Base-by-base conservation (phyloP, 2,329 filamentous ascomycete species). In the Rutstroemia sp. region DNA sequence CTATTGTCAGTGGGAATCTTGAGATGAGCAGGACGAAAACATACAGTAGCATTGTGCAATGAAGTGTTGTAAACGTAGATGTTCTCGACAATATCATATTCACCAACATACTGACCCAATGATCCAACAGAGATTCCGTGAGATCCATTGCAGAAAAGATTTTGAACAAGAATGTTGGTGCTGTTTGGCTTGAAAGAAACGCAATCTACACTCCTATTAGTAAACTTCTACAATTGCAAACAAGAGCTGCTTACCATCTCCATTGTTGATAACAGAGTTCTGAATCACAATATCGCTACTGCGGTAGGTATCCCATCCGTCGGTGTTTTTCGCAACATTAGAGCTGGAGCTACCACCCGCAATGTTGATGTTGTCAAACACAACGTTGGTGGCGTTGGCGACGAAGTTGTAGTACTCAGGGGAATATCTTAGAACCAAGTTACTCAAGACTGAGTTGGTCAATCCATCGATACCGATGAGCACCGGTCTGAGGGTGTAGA, bases 101-200 rank as follows among this genome's bases (percentile, higher is more conserved):
- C 59, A 17, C 64, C 65, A 17, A 59, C 63, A 65, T 89, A 88
- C 69, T 89, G 85, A 21, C 86, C 86, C 0, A 89, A 73, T 0
- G 82, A 87, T 7, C 86, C 86, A n/a, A 88, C 83, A 9, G 80
- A 84, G 61, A 89, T 88, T 41, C 86, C 86, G 64, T 89, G 86
- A 3, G 82, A 87, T 37, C 84, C 84, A 64, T 84, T 85, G 71
- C 86, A 89, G 58, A 75, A 71, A 4, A 89, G 71, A 59, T 84
- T 83, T 67, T 88, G 84, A 5, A 88, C 78, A 4, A 88, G 69
- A 7, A 88, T 80, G 60, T 87, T 78, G 45, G 83, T 88, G 63
- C 78, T 83, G 68, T 88, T 89, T 17, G 85, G 85, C 70, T 89
- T 89, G 76, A 89, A 88, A 0, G 83, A 84, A 12, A 89, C 82